phyloP scores from a whole-genome alignment of 2,329 filamentous ascomycete genomes.

The Phyllosticta capitalensis region DNA sequence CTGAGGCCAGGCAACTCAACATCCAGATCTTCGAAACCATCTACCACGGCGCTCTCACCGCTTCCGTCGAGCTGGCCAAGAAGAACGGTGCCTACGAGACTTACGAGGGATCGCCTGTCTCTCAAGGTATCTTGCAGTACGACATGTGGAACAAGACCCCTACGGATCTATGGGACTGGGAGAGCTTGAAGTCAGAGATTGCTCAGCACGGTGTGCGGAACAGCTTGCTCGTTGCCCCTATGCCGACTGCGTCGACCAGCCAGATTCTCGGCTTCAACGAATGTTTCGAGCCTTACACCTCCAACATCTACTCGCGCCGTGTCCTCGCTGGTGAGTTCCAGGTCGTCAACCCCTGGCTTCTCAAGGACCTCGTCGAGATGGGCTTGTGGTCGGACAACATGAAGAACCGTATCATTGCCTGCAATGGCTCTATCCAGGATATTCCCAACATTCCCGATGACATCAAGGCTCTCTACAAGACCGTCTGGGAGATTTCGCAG shows the following conservation, averaged over 20 bases:
- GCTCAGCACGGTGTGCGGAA: conserved; percentile 91
- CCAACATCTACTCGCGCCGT: conserved; percentile 98
- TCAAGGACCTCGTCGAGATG: conserved; percentile 96
- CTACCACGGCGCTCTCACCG: conserved; percentile 88
- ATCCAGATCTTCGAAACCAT: conserved; percentile 99
- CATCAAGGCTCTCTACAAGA: conserved; percentile 97
- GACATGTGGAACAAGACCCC: conserved; percentile 98
- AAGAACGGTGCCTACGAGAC: conserved; percentile 76
- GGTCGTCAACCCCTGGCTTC: conserved; percentile 96
- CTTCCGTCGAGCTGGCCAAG: conserved; percentile 79
- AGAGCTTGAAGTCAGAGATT: conserved; percentile 76
- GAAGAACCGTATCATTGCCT: conserved; percentile 99
- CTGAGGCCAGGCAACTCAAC: conserved; percentile 88
- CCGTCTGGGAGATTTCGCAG: conserved; percentile 98
- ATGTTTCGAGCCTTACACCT: conserved; percentile 99
- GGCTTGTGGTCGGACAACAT: conserved; percentile 98
- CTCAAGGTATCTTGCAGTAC: conserved; percentile 91
- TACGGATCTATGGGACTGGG: conserved; percentile 95
- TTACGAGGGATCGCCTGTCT: conserved; percentile 88
- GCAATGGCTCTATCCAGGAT: conserved; percentile 91
- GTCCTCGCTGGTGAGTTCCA: conserved; percentile 98
- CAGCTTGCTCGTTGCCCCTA: conserved; percentile 87
- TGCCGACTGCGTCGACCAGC: conserved; percentile 95
- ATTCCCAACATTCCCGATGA: conserved; percentile 94
- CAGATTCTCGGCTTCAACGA: conserved; percentile 99